These are phyloP conservation scores for Fragosphaeria purpurea DNA, from an alignment of 2,329 filamentous ascomycete genomes.

Conservation along the genomic window DNA sequence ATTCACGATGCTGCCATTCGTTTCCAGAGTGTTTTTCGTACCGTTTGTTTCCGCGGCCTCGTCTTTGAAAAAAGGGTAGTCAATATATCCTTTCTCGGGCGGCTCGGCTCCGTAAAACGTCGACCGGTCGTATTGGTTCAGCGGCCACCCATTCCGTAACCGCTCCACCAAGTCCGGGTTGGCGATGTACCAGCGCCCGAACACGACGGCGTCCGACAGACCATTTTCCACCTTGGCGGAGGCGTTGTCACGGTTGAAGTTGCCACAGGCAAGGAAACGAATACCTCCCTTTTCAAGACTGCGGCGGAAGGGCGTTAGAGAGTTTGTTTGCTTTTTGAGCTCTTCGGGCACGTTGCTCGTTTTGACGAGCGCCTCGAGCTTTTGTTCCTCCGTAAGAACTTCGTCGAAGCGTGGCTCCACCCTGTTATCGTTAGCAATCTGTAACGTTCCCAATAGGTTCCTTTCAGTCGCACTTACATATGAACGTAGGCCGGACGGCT, in stretches of 20 bases:
- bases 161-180: conserved; percentile 35
- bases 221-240: conserved; percentile 17
- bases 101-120: conserved; percentile 29
- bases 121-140: conserved; percentile 26
- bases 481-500: conserved; percentile 6
- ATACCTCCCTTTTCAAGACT: conserved; percentile 39
- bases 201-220: conserved; percentile 21
- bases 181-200: conserved; percentile 33
- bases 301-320: conserved; percentile 9
- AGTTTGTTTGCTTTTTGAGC: conserved; percentile 5
- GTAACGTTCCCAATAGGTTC: no score
- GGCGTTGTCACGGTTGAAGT: conserved; percentile 15
- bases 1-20: no score
- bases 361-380: conserved; percentile 33
- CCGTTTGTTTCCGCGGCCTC: no score
- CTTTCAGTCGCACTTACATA: background rate
- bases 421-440: background rate
- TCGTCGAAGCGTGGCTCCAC: conserved; percentile 13
- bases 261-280: conserved; percentile 21
- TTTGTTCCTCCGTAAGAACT: conserved; percentile 22
- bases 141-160: conserved; percentile 24
- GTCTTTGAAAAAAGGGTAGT: conserved; percentile 21
- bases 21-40: no score
- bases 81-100: conserved; percentile 27
- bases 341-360: conserved; percentile 27